Evolutionary conservation across 306 rosid species (phyloP).

Genomic region (Castanea mollissima): DNA sequence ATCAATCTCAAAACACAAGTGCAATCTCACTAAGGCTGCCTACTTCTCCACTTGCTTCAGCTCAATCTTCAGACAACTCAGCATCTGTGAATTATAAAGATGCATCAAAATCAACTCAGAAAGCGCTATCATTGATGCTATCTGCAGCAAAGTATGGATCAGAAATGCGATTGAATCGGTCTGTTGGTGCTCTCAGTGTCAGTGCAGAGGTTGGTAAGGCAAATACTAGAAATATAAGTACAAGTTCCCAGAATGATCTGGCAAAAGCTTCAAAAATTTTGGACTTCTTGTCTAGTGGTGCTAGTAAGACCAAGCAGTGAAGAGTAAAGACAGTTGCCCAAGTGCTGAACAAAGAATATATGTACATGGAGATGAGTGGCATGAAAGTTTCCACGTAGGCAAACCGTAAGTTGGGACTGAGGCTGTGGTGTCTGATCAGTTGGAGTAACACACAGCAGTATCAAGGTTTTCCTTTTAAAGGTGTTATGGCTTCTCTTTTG

Average conservation of each 20-base stretch:
- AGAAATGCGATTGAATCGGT: conserved; percentile 36
- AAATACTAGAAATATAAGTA: conserved; percentile 2
- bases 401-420: conserved; percentile 8
- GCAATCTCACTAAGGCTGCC: conserved; percentile 27
- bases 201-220: conserved; percentile 19
- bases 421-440: neutral
- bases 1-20: conserved; percentile 30
- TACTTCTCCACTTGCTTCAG: conserved; percentile 31
- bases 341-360: too few species aligned
- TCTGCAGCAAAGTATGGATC: conserved; percentile 70
- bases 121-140: conserved; percentile 56
- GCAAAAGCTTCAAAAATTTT: conserved; percentile 28
- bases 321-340: neutral
- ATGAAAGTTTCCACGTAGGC: neutral
- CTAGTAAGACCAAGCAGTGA: conserved; percentile 24
- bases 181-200: conserved; percentile 12
- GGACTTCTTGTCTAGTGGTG: conserved; percentile 21
- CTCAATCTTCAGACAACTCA: conserved; percentile 38
- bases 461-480: neutral
- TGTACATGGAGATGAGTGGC: neutral
- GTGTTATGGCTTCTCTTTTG: neutral
- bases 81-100: conserved; percentile 43
- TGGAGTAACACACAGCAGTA: neutral
- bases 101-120: conserved; percentile 47
- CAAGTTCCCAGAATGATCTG: conserved; percentile 24